Base-by-base conservation (phyloP, 306 rosid species). In the Gastrolobium bilobum region DNA sequence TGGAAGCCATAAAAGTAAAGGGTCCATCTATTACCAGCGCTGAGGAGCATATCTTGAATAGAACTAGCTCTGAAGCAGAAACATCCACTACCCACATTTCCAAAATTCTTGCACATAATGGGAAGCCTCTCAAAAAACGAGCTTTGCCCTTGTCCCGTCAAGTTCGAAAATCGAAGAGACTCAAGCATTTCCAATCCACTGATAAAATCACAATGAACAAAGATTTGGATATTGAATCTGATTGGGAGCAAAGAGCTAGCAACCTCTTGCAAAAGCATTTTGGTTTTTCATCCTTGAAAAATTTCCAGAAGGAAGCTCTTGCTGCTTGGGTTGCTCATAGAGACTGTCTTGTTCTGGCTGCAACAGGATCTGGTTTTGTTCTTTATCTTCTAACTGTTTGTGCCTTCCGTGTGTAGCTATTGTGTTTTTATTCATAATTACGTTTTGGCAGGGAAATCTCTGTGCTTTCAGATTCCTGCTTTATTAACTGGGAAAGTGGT, bases 391-490 rank as follows among this genome's bases (percentile, higher is more conserved):
- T 3, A 40, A 2, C 11, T 79, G 47, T 31, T 9, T 78, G 37
- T 43, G 33, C 44, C 34, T 76, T 37, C 20, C 73, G 76, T 58
- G 10, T 78, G 80, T 70, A 14, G 37, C 56, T 42, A 30, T 42
- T 82, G 42, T 68, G 60, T 73, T 26, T 73, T 7, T 44, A 68
- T 44, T 76, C 47, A 68, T 39, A 13, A 39, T 80, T 67, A 53
- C 53, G n/a, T 77, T 82, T 84, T 75, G 76, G 86, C 88, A 94
- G 98, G 98, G 76, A 94, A 94, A 60, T 94, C 98, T 51, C 63
- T 94, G 68, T 94, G 98, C 85, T 94, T 94, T 84, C 98, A 94
- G 93, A 77, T 94, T 81, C 98, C 98, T 57, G 94, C 97, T 54
- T 74, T 94, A 85, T 81, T 94, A 73, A 89, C 97, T 6, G 95